Evolutionary conservation across 306 rosid genomes (phyloP).

Genomic region (Gastrolobium bilobum): DNA sequence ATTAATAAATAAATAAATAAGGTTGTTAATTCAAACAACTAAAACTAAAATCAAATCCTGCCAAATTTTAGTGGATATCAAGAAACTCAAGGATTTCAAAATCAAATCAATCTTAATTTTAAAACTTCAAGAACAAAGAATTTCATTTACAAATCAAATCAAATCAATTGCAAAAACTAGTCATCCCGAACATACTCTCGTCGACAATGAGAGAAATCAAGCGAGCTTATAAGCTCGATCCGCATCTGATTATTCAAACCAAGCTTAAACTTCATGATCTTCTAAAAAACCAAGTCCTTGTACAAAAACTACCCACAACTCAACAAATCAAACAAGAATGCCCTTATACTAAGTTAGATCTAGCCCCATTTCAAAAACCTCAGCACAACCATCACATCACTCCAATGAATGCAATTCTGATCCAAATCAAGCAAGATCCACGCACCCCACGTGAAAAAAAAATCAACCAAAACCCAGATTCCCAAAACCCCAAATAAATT

Average conservation of each 20-base stretch:
- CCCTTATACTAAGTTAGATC: conserved; percentile 28
- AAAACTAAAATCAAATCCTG: background rate
- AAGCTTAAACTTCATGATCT: background rate
- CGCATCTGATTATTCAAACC: conserved; percentile 1
- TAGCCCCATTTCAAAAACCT: conserved; percentile 2
- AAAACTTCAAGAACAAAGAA: background rate
- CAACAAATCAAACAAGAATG: conserved; percentile 7
- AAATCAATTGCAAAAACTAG: background rate
- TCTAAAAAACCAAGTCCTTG: background rate
- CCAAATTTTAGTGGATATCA: background rate
- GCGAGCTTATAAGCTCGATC: background rate
- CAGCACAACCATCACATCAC: background rate
- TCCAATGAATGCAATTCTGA: background rate
- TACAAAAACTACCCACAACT: background rate
- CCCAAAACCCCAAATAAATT: background rate
- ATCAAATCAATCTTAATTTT: background rate
- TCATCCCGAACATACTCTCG: conserved; percentile 9
- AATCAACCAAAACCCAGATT: background rate
- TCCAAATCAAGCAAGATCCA: conserved; percentile 27
- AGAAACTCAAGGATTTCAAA: conserved; percentile 22
- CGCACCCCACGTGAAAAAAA: background rate
- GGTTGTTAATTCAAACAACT: background rate
- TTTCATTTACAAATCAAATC: background rate
- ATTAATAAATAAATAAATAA: background rate
- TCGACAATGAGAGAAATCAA: conserved; percentile 7